Conservation (phyloP, 1,284 basidiomycete genomes). For the Leccinum griseonigrum region DNA sequence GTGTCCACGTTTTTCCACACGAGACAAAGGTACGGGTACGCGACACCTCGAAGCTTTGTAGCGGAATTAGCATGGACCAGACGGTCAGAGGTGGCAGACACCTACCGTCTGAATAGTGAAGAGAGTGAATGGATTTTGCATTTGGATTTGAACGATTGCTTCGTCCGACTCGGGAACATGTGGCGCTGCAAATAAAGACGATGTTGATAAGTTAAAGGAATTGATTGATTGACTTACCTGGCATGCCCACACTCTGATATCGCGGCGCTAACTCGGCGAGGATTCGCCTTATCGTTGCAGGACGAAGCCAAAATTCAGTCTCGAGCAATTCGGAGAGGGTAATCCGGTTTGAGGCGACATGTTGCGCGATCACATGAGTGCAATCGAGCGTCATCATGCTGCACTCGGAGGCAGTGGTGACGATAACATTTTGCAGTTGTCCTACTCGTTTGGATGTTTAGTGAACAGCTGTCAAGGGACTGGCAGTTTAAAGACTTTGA, state of each 20-base stretch:
- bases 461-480: background rate
- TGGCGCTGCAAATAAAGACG: background rate
- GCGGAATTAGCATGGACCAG: background rate
- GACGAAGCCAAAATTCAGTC: background rate
- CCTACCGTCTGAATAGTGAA: background rate
- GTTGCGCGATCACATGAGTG: background rate
- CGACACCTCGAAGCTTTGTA: background rate
- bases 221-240: background rate
- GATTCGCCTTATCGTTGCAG: background rate
- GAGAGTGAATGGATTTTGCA: background rate
- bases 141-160: background rate
- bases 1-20: background rate
- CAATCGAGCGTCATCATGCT: background rate
- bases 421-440: background rate
- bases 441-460: background rate
- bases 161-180: background rate
- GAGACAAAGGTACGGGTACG: background rate
- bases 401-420: background rate
- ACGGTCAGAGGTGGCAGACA: background rate
- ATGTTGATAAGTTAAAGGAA: background rate
- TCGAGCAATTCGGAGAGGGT: background rate
- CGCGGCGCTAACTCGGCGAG: background rate
- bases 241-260: background rate
- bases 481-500: background rate
- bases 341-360: background rate